Evolutionary conservation across 2,329 filamentous ascomycete species (phyloP), one percentile per base, ranked within the genome.

Genomic region (Sporothrix pallida): DNA sequence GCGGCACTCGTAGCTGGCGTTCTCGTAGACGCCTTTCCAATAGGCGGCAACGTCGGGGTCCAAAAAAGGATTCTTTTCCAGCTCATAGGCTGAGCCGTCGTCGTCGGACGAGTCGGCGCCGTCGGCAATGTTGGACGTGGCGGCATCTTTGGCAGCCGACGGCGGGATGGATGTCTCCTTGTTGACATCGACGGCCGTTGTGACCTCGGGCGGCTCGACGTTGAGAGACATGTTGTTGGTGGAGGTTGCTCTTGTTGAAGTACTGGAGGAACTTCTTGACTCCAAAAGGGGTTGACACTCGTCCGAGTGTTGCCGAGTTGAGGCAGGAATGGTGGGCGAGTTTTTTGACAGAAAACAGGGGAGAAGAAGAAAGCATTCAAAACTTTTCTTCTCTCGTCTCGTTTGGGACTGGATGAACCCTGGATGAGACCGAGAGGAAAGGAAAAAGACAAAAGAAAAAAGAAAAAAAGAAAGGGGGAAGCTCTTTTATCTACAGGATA

Each of bases 1-100:
- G 9, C 83, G 80, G 12, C 87, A 87, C 77, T 90, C 87, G 76
- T 89, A 89, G 13, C 78, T 73, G 7, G 80, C 78, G 0, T 79
- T 75, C 2, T 83, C 79, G 72, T 83, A 83, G 17, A 80, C 78
- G 1, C 77, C 42, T n/a, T 76, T 77, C 81, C 81, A 83, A 65
- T 80, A 78, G 2, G 76, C 76, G 0, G 81, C 81, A 0, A 78
- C 77, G 3, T 75, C 76, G 0, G 78, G 77, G 65, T 82, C 78
- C 10, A 72, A 20, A 70, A 82, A 82, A 1, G 80, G 80, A 52
- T 82, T 81, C n/a, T 77, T 75, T 17, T 60, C 26, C n/a, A 63
- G 13, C 7, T 31, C 67, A 17, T 17, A 46, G 12, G n/a, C 37
- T 3, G 37, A 44, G 2, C 69, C 71, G 5, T 75, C 77, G 9